A percentile compares a stretch with the other conserved stretches of the same genome.
phyloP scores from a whole-genome alignment of 768 basidiomycete genomes.

The Mycena capillaripes region DNA sequence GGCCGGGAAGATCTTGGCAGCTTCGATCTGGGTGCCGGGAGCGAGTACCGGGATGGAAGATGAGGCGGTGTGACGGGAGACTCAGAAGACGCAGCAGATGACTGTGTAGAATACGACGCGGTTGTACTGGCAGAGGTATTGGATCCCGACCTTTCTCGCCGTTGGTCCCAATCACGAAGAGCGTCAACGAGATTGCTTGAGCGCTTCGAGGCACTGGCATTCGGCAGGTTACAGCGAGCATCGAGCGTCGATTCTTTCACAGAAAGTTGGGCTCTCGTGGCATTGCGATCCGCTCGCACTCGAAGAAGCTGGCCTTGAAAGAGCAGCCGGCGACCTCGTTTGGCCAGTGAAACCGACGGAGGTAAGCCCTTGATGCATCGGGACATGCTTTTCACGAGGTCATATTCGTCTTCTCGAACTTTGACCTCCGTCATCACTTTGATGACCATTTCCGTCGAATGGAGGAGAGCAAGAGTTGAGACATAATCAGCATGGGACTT shows the following conservation, averaged over 20 bases:
- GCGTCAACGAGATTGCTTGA: slow-evolving; percentile 55
- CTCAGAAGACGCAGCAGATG: slow-evolving; percentile 23
- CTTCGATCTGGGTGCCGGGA: background rate
- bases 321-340: slow-evolving; percentile 81
- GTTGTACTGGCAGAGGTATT: slow-evolving; percentile 10
- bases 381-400: slow-evolving; percentile 74
- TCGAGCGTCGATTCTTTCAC: background rate
- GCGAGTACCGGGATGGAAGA: slow-evolving; percentile 4
- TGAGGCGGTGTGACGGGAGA: slow-evolving; percentile 21
- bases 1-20: background rate
- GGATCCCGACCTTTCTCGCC: slow-evolving; percentile 59
- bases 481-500: slow-evolving; percentile 79
- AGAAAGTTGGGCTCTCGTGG: background rate
- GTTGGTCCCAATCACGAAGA: slow-evolving; percentile 58
- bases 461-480: slow-evolving; percentile 72
- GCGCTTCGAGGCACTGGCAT: slow-evolving; percentile 33
- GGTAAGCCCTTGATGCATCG: slow-evolving; percentile 73
- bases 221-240: slow-evolving; percentile 2
- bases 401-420: slow-evolving; percentile 87
- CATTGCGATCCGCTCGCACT: background rate
- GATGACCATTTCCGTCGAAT: slow-evolving; percentile 79
- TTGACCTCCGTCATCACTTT: slow-evolving; percentile 90
- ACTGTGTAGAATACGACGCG: slow-evolving; percentile 9
- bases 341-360: slow-evolving; percentile 66
- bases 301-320: slow-evolving; percentile 73